Evolutionary conservation across 2,329 filamentous ascomycete genomes (phyloP).

Genomic region (Aspergillaceae sp.): DNA sequence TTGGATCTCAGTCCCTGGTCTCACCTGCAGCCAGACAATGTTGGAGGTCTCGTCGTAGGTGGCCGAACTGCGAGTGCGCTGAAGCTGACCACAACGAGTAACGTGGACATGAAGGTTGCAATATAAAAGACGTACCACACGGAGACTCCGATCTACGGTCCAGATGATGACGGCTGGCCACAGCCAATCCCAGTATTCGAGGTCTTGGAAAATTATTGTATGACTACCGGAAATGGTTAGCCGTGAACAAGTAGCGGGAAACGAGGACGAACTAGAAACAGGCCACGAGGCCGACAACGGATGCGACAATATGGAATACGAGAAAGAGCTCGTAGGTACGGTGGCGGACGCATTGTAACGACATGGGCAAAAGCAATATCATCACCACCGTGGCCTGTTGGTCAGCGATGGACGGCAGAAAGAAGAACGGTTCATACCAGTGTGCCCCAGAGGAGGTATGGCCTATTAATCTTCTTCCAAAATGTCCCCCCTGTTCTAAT

Average conservation of each 20-base stretch:
- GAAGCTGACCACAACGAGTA: slow-evolving; percentile 10
- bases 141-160: slow-evolving; percentile 40
- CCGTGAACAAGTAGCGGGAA: neutral
- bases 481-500: slow-evolving; percentile 14
- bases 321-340: slow-evolving; percentile 38
- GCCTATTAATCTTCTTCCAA: slow-evolving; percentile 18
- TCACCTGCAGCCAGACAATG: slow-evolving; percentile 41
- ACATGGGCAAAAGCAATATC: slow-evolving; percentile 36
- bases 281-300: slow-evolving; percentile 34
- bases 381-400: slow-evolving; percentile 28
- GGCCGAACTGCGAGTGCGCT: slow-evolving; percentile 30
- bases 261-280: slow-evolving; percentile 39
- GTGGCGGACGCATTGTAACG: slow-evolving; percentile 39
- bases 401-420: slow-evolving; percentile 1
- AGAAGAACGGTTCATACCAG: slow-evolving; percentile 10
- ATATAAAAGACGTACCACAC: slow-evolving; percentile 35
- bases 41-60: slow-evolving; percentile 39
- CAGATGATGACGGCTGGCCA: slow-evolving; percentile 44
- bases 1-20: slow-evolving; percentile 25
- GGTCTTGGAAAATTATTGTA: slow-evolving; percentile 39
- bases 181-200: slow-evolving; percentile 43
- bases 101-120: slow-evolving; percentile 35
- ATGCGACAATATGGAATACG: slow-evolving; percentile 31
- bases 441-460: slow-evolving; percentile 24
- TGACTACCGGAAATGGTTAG: slow-evolving; percentile 28